Conservation (phyloP, 371 early-diverging fungal species). For the Homolaphlyctis polyrhiza region DNA sequence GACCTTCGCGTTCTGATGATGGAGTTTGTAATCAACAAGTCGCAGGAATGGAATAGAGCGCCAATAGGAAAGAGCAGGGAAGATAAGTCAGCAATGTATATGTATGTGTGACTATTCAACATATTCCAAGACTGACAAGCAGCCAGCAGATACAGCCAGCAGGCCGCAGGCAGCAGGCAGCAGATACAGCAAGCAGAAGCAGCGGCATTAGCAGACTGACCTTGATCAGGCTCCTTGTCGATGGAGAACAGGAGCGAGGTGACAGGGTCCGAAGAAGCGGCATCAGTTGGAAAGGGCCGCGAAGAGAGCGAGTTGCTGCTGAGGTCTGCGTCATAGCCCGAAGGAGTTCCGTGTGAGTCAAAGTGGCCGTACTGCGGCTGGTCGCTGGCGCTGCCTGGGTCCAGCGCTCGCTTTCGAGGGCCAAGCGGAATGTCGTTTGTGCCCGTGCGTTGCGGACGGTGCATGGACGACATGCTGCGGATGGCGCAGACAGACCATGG, state of each 20-base stretch:
- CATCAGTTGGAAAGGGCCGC: neutral
- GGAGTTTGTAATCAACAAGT: too few relatives aligned
- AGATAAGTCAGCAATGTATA: too few relatives aligned
- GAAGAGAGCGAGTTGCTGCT: slow-evolving; percentile 5
- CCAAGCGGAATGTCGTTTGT: neutral
- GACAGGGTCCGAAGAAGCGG: too few relatives aligned
- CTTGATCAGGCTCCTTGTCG: neutral
- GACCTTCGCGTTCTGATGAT: slow-evolving; percentile 21
- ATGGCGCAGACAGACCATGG: too few relatives aligned
- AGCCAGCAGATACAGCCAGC: too few relatives aligned
- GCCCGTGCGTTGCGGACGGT: too few relatives aligned
- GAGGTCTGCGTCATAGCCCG: neutral
- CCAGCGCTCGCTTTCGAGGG: neutral
- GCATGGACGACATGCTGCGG: too few relatives aligned
- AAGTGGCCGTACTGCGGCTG: neutral
- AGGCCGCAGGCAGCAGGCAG: too few relatives aligned
- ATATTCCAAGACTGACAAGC: too few relatives aligned
- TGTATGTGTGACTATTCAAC: too few relatives aligned
- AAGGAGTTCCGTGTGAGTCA: neutral
- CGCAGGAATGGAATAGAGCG: too few relatives aligned
- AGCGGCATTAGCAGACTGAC: neutral
- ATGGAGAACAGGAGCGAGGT: neutral
- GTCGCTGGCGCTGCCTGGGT: neutral
- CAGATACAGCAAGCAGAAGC: neutral
- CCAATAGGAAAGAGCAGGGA: too few relatives aligned